Conservation (phyloP, 176 grass and related monocot species). For the Cenchrus purpureus region DNA sequence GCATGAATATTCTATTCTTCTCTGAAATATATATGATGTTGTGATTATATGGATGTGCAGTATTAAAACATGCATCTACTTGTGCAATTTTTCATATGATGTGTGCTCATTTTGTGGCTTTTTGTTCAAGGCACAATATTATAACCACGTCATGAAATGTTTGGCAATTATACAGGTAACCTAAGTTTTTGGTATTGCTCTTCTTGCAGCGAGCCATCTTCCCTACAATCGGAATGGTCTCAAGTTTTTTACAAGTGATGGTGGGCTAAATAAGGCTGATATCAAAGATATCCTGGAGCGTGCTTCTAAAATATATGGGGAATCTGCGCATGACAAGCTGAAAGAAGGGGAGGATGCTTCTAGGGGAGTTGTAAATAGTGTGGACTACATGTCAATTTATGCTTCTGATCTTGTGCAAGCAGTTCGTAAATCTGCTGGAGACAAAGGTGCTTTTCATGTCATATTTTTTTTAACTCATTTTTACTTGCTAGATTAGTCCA, state of each 20-base stretch:
- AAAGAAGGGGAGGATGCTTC: constrained; percentile 50
- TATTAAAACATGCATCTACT: not conserved
- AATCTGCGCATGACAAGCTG: constrained; percentile 48
- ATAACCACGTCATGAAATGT: not conserved
- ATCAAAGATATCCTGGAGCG: constrained; percentile 86
- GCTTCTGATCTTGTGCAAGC: constrained; percentile 80
- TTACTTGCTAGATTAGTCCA: not conserved
- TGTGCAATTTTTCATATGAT: not conserved
- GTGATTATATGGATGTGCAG: not conserved
- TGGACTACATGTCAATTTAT: constrained; percentile 98
- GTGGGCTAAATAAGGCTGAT: constrained; percentile 88
- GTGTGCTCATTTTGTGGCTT: not conserved
- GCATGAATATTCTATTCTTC: constrained; percentile 15
- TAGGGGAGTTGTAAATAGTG: constrained; percentile 54
- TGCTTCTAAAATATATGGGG: constrained; percentile 67
- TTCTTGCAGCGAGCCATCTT: constrained; percentile 86
- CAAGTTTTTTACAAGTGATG: constrained; percentile 95
- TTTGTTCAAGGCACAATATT: constrained; percentile 6
- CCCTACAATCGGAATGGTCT: constrained; percentile 97
- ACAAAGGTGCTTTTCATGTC: constrained; percentile 58
- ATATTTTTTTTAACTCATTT: constrained; percentile 24
- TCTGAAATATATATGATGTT: not conserved
- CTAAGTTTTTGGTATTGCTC: constrained; percentile 13
- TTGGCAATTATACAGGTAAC: constrained; percentile 6
- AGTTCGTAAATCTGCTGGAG: constrained; percentile 85